Base-by-base conservation (phyloP, 306 rosid genomes). In the Coriaria nepalensis region DNA sequence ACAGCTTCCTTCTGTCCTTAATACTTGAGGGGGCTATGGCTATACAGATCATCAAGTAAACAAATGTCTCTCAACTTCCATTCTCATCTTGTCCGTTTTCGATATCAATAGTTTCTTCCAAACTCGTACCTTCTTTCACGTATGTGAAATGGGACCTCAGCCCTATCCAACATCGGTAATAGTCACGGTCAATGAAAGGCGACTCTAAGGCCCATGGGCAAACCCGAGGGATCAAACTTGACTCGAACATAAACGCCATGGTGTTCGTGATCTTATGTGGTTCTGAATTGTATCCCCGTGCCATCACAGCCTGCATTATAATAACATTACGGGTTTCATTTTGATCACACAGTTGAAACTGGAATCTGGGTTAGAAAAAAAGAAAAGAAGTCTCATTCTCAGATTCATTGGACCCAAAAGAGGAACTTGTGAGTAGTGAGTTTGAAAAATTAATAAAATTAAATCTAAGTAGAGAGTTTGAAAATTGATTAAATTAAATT, bases 201-300 rank as follows among this genome's bases (percentile, higher is more conserved):
- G 97, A 84, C 47, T 84, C 79, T 0, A 84, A 69, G 14, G 95
- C 95, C 84, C 84, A 84, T 36, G 51, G 43, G 66, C 76, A 78
- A 7, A 84, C 54, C 5, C 90, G 80, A 5, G 97, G 95, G 45
- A 84, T 84, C 48, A 88, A 65, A 66, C 90, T 52, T 6, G 97
- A 88, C 45, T 88, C 97, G 8, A 88, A 88, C 97, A 90, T 90
- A 43, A 84, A 90, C 2, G 95, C 97, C 95, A 84, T 74, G 12
- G 97, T 79, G 52, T 73, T 72, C 1, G 52, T 66, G 53, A 84
- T 84, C 63, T 64, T 79, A 10, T 41, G n/a, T 5, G 95, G 95
- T 46, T 84, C 87, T 50, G 64, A 80, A 43, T 81, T 77, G 13
- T 64, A 67, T 35, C 95, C 93, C 1, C 68, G 61, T 2, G 77